Conservation (phyloP, 257 asterid species). For the Verbena officinalis region DNA sequence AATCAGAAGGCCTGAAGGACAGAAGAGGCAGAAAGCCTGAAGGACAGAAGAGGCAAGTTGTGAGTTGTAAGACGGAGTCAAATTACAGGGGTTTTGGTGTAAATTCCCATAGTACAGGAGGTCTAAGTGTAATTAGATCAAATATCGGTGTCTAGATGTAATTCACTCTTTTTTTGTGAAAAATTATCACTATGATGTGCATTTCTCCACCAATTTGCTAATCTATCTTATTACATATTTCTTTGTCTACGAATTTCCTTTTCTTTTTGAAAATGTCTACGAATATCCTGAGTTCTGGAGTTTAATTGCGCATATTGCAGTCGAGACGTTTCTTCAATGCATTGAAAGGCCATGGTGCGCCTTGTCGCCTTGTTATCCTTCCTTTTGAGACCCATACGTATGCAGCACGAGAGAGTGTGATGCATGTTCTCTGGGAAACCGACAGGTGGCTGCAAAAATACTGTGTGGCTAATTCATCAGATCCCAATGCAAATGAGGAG, state of each 20-base stretch:
- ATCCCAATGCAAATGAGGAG: slow-evolving; percentile 31
- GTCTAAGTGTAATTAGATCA: no score
- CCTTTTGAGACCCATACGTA: slow-evolving; percentile 96
- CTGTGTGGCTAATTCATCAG: slow-evolving; percentile 54
- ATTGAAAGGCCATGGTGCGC: slow-evolving; percentile 96
- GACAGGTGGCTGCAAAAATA: slow-evolving; percentile 89
- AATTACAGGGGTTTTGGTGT: no score
- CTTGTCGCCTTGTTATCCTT: slow-evolving; percentile 84
- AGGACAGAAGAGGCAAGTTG: no score
- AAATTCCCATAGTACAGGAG: no score
- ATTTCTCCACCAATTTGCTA: neutral
- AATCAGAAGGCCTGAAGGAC: no score
- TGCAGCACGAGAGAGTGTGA: slow-evolving; percentile 94
- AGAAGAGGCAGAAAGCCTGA: no score
- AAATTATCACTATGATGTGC: no score
- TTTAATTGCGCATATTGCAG: slow-evolving; percentile 46
- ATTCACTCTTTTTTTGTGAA: neutral
- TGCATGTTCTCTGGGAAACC: slow-evolving; percentile 99
- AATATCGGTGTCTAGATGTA: neutral
- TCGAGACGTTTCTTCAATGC: slow-evolving; percentile 94
- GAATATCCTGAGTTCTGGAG: neutral
- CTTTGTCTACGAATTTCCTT: slow-evolving; percentile 5
- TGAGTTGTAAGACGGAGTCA: no score
- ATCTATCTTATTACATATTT: neutral
- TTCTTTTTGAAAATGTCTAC: no score